Conservation (phyloP, 176 grass and related monocot species). For the Musa troglodytarum region DNA sequence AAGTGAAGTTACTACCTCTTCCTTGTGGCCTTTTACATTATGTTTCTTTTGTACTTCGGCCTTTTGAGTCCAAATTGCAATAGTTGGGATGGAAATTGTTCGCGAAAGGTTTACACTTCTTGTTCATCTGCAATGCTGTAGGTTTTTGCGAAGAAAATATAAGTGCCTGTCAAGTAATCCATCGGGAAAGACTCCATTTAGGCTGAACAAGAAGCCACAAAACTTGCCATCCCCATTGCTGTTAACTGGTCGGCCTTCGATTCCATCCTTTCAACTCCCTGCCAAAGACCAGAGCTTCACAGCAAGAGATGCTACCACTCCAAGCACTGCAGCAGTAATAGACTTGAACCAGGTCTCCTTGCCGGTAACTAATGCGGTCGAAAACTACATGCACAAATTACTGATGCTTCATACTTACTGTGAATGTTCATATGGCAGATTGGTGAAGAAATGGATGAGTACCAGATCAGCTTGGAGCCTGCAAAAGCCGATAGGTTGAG, state of each 20-base stretch:
- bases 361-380: constrained; percentile 26
- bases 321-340: constrained; percentile 28
- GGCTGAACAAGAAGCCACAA: constrained; percentile 25
- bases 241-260: background rate
- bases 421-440: constrained; percentile 17
- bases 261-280: background rate
- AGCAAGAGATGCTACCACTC: constrained; percentile 9
- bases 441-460: constrained; percentile 33
- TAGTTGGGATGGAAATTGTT: background rate
- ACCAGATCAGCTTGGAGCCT: constrained; percentile 18
- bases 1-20: constrained; percentile 47
- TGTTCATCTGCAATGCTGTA: constrained; percentile 7
- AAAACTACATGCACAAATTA: background rate
- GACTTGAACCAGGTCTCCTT: constrained; percentile 58
- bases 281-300: background rate
- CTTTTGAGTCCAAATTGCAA: background rate
- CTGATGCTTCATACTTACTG: no score
- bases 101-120: background rate
- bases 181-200: constrained; percentile 30
- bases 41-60: background rate
- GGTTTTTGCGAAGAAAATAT: constrained; percentile 46
- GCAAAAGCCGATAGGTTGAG: constrained; percentile 9
- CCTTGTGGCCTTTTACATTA: background rate
- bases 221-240: background rate
- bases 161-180: constrained; percentile 33